Evolutionary conservation across 371 early-diverging fungal genomes (phyloP).

Genomic region (Mortierella sp.): DNA sequence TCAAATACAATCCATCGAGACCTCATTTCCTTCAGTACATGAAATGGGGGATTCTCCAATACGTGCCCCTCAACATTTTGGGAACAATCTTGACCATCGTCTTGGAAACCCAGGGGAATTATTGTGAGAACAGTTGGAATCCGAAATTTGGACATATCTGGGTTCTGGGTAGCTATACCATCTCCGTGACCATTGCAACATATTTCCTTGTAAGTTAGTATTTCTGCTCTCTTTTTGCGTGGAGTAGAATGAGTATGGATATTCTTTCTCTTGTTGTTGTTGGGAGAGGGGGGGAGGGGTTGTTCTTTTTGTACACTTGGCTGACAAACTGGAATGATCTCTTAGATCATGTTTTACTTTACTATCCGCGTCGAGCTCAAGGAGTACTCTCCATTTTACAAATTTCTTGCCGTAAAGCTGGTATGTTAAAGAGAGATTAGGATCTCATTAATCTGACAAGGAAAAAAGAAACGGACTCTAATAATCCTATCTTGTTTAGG

Average conservation of each 20-base stretch:
- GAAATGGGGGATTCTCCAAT: constrained; percentile 72
- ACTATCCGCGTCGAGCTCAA: constrained; percentile 56
- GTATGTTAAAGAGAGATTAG: constrained; percentile 11
- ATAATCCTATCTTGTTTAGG: constrained; percentile 8
- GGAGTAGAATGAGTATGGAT: too few relatives aligned
- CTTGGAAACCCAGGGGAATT: constrained; percentile 22
- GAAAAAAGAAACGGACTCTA: background rate
- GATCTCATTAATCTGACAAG: background rate
- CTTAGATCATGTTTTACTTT: constrained; percentile 66
- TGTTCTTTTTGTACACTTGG: background rate
- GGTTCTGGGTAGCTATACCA: constrained; percentile 53
- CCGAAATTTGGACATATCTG: constrained; percentile 54
- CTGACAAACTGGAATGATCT: background rate
- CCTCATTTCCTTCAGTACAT: constrained; percentile 66
- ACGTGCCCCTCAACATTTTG: constrained; percentile 66
- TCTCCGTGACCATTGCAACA: constrained; percentile 43
- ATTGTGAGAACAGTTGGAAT: constrained; percentile 48
- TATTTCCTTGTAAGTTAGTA: constrained; percentile 53
- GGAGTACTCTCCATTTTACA: constrained; percentile 47
- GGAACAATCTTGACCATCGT: constrained; percentile 54
- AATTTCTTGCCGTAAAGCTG: constrained; percentile 54
- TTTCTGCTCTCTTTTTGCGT: background rate
- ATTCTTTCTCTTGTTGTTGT: background rate
- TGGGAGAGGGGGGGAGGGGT: background rate
- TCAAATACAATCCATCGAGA: constrained; percentile 67